Conservation (phyloP, 2,329 filamentous ascomycete genomes). For the Cladosporium phlei region DNA sequence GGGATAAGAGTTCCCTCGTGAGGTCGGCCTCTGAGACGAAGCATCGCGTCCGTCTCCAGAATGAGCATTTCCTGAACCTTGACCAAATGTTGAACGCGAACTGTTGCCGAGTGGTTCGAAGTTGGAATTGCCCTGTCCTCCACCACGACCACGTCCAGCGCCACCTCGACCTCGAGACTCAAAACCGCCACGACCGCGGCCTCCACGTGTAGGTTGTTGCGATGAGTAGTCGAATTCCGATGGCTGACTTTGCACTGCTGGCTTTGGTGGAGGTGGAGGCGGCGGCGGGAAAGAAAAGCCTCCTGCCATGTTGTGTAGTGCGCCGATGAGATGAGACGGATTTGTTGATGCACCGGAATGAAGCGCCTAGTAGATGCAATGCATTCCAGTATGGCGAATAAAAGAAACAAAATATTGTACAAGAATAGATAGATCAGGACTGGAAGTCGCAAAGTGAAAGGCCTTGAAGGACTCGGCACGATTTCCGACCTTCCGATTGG, state of each 20-base stretch:
- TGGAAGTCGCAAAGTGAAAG: no score
- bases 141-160: conserved; percentile 24
- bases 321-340: no score
- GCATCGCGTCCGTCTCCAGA: neutral
- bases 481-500: no score
- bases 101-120: conserved; percentile 6
- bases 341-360: no score
- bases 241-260: conserved; percentile 9
- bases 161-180: conserved; percentile 30
- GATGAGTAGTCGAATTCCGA: conserved; percentile 18
- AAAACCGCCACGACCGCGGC: conserved; percentile 25
- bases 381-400: no score
- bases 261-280: conserved; percentile 39
- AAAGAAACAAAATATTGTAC: no score
- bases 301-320: conserved; percentile 5
- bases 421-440: no score
- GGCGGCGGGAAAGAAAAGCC: conserved; percentile 46
- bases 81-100: neutral
- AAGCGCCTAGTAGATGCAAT: no score
- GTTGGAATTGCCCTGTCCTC: conserved; percentile 14
- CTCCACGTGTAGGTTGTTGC: conserved; percentile 21
- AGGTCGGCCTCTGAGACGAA: neutral
- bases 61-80: conserved; percentile 2
- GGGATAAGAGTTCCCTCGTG: neutral
- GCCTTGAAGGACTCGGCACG: no score